A percentile compares a stretch with the other conserved stretches of the same genome.
These are phyloP conservation scores for Clonostachys rhizophaga DNA, from an alignment of 2,329 filamentous ascomycete genomes.

Conservation along the genomic window DNA sequence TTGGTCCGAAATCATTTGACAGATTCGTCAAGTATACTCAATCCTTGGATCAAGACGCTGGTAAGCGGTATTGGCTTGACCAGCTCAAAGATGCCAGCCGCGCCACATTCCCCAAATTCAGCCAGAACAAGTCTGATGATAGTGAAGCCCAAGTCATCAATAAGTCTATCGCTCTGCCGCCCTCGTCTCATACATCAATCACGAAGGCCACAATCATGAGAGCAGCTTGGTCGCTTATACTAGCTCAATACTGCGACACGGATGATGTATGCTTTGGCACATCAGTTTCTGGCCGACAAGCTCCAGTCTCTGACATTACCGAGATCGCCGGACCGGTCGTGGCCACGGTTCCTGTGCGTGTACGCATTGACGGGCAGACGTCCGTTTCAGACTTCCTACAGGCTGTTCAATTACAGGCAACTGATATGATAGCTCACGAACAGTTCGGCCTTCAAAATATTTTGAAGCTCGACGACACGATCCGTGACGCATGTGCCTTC, in stretches of 20 bases:
- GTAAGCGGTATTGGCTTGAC: not conserved
- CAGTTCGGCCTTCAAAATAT: conserved; percentile 12
- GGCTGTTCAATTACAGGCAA: conserved; percentile 3
- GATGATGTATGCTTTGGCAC: conserved; percentile 14
- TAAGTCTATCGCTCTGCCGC: not conserved
- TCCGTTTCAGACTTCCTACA: conserved; percentile 4
- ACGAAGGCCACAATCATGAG: conserved; percentile 11
- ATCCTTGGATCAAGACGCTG: conserved; percentile 12
- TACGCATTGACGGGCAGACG: conserved; percentile 3
- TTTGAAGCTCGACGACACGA: conserved; percentile 2
- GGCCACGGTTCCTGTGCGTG: conserved; percentile 6
- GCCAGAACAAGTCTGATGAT: conserved; percentile 2
- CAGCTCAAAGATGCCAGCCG: conserved; percentile 2
- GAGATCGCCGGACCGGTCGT: conserved; percentile 8
- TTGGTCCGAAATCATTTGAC: not conserved
- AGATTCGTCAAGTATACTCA: conserved; percentile 27
- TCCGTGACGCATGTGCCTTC: conserved; percentile 7
- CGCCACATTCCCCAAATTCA: conserved; percentile 7
- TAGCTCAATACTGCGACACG: conserved; percentile 8
- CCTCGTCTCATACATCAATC: not conserved
- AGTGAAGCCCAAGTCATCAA: conserved; percentile 6
- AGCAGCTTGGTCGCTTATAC: conserved; percentile 17
- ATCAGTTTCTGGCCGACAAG: conserved; percentile 12
- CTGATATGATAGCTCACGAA: conserved; percentile 6
- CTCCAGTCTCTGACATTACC: conserved; percentile 4